Percentiles rank a stretch among this genome's conserved stretches.
Evolutionary conservation across 2,329 filamentous ascomycete genomes (phyloP).

Genomic region (Fusarium sp.): DNA sequence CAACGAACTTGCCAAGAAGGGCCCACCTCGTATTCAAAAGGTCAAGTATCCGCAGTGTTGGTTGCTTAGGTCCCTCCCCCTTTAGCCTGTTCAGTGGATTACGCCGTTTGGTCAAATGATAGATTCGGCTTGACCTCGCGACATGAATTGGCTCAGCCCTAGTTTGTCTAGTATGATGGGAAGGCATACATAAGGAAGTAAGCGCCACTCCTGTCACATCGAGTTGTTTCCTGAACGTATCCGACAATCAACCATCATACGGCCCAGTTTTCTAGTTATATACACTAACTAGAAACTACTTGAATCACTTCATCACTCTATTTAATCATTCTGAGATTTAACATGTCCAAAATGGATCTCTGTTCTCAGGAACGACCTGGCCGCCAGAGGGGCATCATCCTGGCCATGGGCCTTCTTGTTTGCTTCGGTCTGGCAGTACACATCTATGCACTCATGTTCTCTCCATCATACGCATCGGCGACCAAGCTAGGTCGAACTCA

Average conservation of each 20-base stretch:
- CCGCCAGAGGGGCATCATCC: conserved; percentile 2
- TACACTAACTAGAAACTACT: neutral
- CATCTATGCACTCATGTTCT: conserved; percentile 7
- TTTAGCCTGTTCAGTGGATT: neutral
- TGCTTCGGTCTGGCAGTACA: conserved; percentile 3
- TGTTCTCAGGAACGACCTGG: neutral
- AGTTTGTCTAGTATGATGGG: neutral
- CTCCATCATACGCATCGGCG: neutral
- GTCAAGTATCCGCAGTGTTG: neutral
- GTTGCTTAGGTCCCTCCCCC: neutral
- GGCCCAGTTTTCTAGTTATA: neutral
- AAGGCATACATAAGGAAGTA: neutral
- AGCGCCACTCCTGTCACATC: neutral
- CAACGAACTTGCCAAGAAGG: neutral
- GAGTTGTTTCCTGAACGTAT: neutral
- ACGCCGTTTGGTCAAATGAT: neutral
- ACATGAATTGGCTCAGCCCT: neutral
- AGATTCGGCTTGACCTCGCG: neutral
- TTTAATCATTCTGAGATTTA: neutral
- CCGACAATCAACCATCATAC: neutral
- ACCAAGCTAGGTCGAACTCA: neutral
- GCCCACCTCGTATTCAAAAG: neutral
- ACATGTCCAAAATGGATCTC: neutral
- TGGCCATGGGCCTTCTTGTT: conserved; percentile 9
- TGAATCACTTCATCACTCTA: neutral